phyloP scores from a whole-genome alignment of 2,329 filamentous ascomycete genomes.

The Salinomyces thailandicus region DNA sequence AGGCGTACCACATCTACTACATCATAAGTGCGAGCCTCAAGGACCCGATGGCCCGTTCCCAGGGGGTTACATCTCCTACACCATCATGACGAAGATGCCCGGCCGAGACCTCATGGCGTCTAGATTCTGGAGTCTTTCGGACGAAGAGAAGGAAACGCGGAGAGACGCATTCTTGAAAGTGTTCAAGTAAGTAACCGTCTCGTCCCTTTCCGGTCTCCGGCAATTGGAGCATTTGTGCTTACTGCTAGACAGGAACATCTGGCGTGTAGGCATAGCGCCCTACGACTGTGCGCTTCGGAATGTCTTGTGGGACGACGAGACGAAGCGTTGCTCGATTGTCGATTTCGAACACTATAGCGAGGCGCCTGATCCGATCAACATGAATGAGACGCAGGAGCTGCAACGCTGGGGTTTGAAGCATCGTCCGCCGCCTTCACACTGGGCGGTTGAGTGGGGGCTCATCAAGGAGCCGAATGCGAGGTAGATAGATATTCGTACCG shows the following conservation, averaged over 20 bases:
- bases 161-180: slow-evolving; percentile 14
- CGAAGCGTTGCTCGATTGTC: slow-evolving; percentile 16
- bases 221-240: too few species aligned
- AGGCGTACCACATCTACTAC: slow-evolving; percentile 18
- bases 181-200: slow-evolving; percentile 13
- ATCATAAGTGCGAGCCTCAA: slow-evolving; percentile 14
- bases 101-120: slow-evolving; percentile 19
- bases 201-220: too few species aligned
- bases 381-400: slow-evolving; percentile 17
- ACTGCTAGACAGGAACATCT: slow-evolving; percentile 16
- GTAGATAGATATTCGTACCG: too few species aligned
- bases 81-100: slow-evolving; percentile 21
- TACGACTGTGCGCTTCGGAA: slow-evolving; percentile 24
- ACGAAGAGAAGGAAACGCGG: slow-evolving; percentile 13
- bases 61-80: slow-evolving; percentile 21
- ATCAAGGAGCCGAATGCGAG: slow-evolving; percentile 1
- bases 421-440: slow-evolving; percentile 15
- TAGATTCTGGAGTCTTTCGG: slow-evolving; percentile 20
- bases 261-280: slow-evolving; percentile 19
- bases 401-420: slow-evolving; percentile 21
- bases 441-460: slow-evolving; percentile 14
- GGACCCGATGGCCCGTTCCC: slow-evolving; percentile 14
- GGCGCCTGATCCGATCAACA: slow-evolving; percentile 17
- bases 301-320: slow-evolving; percentile 19
- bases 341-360: slow-evolving; percentile 23